Conservation (phyloP, 495 filamentous ascomycete genomes). For the Penicilliopsis zonata region DNA sequence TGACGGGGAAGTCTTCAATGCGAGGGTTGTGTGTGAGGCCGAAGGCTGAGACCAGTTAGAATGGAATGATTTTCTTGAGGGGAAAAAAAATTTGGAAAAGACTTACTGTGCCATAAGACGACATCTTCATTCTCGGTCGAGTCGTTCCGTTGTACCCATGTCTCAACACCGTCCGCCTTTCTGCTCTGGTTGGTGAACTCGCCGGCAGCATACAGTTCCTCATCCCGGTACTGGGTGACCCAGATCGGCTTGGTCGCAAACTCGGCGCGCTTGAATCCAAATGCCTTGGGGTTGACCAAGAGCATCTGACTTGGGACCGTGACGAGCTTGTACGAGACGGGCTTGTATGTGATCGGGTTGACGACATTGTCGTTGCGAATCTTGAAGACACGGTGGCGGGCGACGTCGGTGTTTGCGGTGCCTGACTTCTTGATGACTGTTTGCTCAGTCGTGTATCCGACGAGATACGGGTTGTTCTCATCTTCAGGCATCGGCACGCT, state of each 20-base stretch:
- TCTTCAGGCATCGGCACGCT: constrained; percentile 60
- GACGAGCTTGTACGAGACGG: constrained; percentile 69
- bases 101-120: constrained; percentile 44
- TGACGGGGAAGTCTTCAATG: constrained; percentile 53
- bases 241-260: constrained; percentile 77
- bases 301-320: constrained; percentile 69
- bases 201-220: constrained; percentile 71
- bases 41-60: too few relatives aligned
- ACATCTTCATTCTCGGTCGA: constrained; percentile 38
- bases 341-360: constrained; percentile 64
- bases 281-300: constrained; percentile 54
- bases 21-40: constrained; percentile 50
- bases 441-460: constrained; percentile 58
- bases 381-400: constrained; percentile 62
- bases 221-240: constrained; percentile 65
- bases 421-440: constrained; percentile 48
- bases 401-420: constrained; percentile 50
- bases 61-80: too few relatives aligned
- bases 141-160: constrained; percentile 40
- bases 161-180: constrained; percentile 45
- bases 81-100: neutral
- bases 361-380: constrained; percentile 56
- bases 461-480: constrained; percentile 66
- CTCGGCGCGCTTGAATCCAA: constrained; percentile 64
- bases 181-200: constrained; percentile 79